Percentiles rank a stretch among this genome's conserved stretches.
These are phyloP conservation scores for Brasenia schreberi DNA, from an alignment of 164 flowering plant species.

Conservation along the genomic window DNA sequence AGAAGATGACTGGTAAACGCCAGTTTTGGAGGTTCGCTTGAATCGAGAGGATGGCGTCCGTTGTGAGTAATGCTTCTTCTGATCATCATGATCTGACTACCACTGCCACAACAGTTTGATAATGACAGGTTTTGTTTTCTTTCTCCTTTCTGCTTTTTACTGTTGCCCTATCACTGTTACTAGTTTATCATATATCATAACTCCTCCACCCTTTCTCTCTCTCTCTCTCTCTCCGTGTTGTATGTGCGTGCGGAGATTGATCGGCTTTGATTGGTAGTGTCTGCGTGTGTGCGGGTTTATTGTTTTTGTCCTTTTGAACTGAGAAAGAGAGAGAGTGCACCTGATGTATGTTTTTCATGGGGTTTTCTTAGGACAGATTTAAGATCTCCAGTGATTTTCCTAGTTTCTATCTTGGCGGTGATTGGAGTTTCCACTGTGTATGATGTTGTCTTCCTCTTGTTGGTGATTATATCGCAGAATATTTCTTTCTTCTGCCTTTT, in stretches of 20 bases:
- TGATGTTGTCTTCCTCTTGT: not conserved
- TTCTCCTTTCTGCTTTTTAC: not conserved
- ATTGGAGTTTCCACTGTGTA: not conserved
- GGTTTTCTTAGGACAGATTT: no score
- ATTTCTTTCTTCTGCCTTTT: not conserved
- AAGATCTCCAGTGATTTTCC: no score
- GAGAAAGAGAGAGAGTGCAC: no score
- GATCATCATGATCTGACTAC: not conserved
- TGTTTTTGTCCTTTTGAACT: no score
- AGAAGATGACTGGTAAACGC: not conserved
- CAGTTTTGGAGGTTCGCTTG: not conserved
- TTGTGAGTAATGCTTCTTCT: not conserved
- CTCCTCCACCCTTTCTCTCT: not conserved
- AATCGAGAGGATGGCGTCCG: not conserved
- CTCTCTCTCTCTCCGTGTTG: not conserved
- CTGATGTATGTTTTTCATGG: no score
- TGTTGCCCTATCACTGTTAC: not conserved
- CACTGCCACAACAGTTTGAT: not conserved
- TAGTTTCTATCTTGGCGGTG: not conserved
- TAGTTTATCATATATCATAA: no score
- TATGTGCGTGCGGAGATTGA: not conserved
- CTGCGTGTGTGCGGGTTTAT: no score
- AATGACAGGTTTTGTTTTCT: not conserved
- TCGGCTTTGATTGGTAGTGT: no score
- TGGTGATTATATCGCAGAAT: not conserved